Conservation (phyloP, 805 yeast genomes). For the Lipomyces orientalis region DNA sequence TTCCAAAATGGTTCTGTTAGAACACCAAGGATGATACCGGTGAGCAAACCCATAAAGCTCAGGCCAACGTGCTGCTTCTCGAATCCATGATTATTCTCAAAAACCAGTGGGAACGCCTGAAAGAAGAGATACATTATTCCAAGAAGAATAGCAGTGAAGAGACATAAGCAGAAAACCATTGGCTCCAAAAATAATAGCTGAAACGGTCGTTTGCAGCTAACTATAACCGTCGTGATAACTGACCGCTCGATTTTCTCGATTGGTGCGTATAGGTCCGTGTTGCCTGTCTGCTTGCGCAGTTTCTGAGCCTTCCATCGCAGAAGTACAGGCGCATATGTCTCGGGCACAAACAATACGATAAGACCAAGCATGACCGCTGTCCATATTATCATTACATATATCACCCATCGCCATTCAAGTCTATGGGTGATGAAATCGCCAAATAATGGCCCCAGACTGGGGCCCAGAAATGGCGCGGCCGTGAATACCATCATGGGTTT, state of each 20-base stretch:
- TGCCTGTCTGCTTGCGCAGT: slow-evolving; percentile 56
- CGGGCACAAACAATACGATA: slow-evolving; percentile 62
- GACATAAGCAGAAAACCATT: slow-evolving; percentile 59
- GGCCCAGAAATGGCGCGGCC: slow-evolving; percentile 56
- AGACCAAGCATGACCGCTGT: slow-evolving; percentile 26
- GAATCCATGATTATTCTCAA: slow-evolving; percentile 56
- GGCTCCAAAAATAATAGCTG: slow-evolving; percentile 57
- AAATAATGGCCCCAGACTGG: slow-evolving; percentile 68
- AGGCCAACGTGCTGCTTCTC: slow-evolving; percentile 63
- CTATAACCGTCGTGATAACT: slow-evolving; percentile 49
- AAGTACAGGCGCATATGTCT: slow-evolving; percentile 85
- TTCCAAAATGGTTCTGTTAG: slow-evolving; percentile 59
- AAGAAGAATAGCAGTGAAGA: slow-evolving; percentile 61
- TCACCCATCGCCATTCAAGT: slow-evolving; percentile 74
- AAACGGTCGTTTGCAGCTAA: slow-evolving; percentile 60
- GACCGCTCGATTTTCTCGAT: slow-evolving; percentile 50
- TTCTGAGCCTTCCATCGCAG: slow-evolving; percentile 67
- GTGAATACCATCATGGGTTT: slow-evolving; percentile 40
- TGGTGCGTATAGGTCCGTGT: slow-evolving; percentile 50
- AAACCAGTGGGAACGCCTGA: slow-evolving; percentile 64
- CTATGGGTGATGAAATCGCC: slow-evolving; percentile 61
- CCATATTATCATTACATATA: slow-evolving; percentile 56
- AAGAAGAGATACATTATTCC: slow-evolving; percentile 66
- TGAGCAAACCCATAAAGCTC: slow-evolving; percentile 65
- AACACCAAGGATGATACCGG: slow-evolving; percentile 55